Evolutionary conservation across 2,329 filamentous ascomycete genomes (phyloP).

Genomic region (Plenodomus lindquistii): DNA sequence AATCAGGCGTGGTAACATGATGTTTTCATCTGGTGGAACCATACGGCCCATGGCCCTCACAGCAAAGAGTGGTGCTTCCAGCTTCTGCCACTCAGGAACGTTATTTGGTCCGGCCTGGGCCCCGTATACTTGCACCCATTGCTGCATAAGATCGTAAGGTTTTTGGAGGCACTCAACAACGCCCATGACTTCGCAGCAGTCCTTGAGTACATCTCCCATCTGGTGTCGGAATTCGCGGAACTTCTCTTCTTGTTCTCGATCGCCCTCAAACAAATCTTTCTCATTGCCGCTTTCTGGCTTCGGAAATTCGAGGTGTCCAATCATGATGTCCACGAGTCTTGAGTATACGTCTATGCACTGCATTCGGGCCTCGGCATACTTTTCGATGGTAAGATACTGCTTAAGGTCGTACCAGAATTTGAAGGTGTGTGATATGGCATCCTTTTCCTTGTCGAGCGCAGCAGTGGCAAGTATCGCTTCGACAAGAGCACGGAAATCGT

Average conservation of each 20-base stretch:
- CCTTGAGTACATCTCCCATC: constrained; percentile 97
- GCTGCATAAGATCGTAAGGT: constrained; percentile 80
- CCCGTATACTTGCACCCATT: constrained; percentile 85
- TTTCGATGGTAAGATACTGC: constrained; percentile 89
- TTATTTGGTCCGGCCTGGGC: constrained; percentile 71
- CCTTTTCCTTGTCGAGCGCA: constrained; percentile 81
- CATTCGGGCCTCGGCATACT: constrained; percentile 80
- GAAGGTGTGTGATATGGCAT: constrained; percentile 93
- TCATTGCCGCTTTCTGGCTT: constrained; percentile 73
- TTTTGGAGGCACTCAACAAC: constrained; percentile 90
- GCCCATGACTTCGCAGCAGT: constrained; percentile 94
- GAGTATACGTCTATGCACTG: constrained; percentile 82
- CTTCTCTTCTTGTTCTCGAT: constrained; percentile 93
- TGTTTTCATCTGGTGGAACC: constrained; percentile 85
- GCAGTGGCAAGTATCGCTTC: constrained; percentile 93
- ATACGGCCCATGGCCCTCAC: constrained; percentile 96
- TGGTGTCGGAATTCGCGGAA: constrained; percentile 95
- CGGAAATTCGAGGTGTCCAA: constrained; percentile 88
- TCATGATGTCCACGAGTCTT: constrained; percentile 88
- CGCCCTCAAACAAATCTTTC: constrained; percentile 88
- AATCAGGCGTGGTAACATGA: constrained; percentile 88
- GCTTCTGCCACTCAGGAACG: constrained; percentile 93
- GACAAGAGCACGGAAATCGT: constrained; percentile 80
- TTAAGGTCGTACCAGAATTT: constrained; percentile 98
- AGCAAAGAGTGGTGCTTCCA: constrained; percentile 93